phyloP scores from a whole-genome alignment of 345 rosid genomes.

The Aquilaria sinensis region DNA sequence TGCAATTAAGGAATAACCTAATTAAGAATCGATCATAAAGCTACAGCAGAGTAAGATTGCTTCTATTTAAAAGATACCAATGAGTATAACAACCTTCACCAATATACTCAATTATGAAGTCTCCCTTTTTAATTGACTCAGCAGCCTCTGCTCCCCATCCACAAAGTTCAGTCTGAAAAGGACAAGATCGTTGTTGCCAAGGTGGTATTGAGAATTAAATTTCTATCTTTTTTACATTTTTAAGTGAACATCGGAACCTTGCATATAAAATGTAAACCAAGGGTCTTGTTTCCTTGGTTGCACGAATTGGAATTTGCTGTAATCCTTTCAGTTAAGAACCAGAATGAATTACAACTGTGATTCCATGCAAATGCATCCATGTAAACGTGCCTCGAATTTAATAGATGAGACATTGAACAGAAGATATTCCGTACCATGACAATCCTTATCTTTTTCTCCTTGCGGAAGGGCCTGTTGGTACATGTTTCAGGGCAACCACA shows the following conservation, averaged over 20 bases:
- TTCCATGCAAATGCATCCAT: too few species aligned
- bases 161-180: constrained; percentile 71
- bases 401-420: not conserved
- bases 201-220: not conserved
- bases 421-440: constrained; percentile 50
- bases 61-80: not conserved
- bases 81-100: constrained; percentile 71
- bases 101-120: constrained; percentile 80
- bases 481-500: constrained; percentile 81
- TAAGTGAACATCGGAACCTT: not conserved
- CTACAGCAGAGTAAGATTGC: not conserved
- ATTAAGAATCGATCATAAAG: too few species aligned
- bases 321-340: too few species aligned
- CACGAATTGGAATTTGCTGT: too few species aligned
- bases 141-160: constrained; percentile 99
- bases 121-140: constrained; percentile 67
- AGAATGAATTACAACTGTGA: too few species aligned
- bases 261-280: too few species aligned
- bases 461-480: constrained; percentile 90
- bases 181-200: constrained; percentile 13
- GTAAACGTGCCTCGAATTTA: too few species aligned
- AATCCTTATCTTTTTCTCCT: constrained; percentile 74
- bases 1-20: too few species aligned
- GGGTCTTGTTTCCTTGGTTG: too few species aligned
- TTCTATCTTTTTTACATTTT: not conserved